Percentiles rank a stretch among this genome's conserved stretches.
Conservation (phyloP, 495 filamentous ascomycete species). For the Penicillium herquei region DNA sequence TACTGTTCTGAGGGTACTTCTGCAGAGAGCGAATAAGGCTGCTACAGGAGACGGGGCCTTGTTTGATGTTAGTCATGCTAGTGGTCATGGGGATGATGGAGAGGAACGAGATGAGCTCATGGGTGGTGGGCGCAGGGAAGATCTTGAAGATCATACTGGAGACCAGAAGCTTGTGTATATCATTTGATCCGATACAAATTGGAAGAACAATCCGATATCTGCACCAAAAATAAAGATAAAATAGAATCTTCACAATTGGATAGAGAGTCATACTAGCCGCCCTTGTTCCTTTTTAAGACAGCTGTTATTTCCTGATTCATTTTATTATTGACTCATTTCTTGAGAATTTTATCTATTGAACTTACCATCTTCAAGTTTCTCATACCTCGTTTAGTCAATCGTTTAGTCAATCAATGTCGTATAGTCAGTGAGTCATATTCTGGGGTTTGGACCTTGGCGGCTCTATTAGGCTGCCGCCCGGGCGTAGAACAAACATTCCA, state of each 20-base stretch:
- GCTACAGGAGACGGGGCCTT: not conserved
- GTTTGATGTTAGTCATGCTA: not conserved
- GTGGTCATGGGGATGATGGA: slow-evolving; percentile 6
- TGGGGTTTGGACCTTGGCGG: no score
- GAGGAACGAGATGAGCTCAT: slow-evolving; percentile 42
- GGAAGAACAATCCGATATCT: no score
- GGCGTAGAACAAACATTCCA: no score
- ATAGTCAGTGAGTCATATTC: no score
- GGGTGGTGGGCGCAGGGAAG: slow-evolving; percentile 25
- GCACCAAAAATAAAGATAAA: no score
- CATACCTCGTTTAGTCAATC: no score
- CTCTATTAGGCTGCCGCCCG: no score
- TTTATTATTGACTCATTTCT: not conserved
- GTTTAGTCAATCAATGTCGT: no score
- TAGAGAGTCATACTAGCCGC: no score
- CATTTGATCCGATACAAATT: slow-evolving; percentile 11
- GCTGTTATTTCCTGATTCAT: not conserved
- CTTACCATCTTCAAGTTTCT: no score
- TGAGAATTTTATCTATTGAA: not conserved
- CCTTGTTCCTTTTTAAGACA: not conserved
- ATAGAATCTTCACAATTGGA: no score
- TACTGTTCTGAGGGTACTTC: slow-evolving; percentile 41
- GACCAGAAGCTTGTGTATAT: slow-evolving; percentile 34
- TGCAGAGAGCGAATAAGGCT: slow-evolving; percentile 43
- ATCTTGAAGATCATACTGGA: slow-evolving; percentile 21